phyloP scores from a whole-genome alignment of 2,329 filamentous ascomycete genomes.

The Cercospora sp. region DNA sequence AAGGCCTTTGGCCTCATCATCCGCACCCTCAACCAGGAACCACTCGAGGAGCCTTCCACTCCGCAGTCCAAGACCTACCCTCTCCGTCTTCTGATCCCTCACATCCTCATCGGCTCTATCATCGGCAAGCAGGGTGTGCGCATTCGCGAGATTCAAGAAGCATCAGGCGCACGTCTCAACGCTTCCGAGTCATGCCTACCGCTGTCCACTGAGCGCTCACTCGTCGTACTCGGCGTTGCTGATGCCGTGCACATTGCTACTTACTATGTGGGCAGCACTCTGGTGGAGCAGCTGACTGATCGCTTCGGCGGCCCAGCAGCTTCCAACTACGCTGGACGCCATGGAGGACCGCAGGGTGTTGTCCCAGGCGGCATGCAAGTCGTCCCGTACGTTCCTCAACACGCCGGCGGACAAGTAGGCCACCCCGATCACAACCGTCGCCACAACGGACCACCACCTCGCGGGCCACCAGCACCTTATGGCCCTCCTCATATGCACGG shows the following conservation, averaged over 20 bases:
- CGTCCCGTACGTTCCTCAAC: constrained; percentile 94
- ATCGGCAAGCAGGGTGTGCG: constrained; percentile 95
- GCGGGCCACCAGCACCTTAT: constrained; percentile 59
- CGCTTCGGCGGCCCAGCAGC: constrained; percentile 93
- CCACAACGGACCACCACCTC: constrained; percentile 69
- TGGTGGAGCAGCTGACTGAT: constrained; percentile 95
- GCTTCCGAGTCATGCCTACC: constrained; percentile 94
- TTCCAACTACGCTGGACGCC: constrained; percentile 95
- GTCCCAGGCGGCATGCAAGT: constrained; percentile 98
- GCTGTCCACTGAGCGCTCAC: constrained; percentile 92
- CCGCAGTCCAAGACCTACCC: constrained; percentile 97
- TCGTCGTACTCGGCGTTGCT: constrained; percentile 95
- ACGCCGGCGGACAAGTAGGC: constrained; percentile 87
- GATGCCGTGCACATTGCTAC: constrained; percentile 98
- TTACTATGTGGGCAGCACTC: constrained; percentile 97
- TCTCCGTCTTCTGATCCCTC: constrained; percentile 88
- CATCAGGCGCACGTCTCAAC: constrained; percentile 92
- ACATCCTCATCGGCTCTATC: constrained; percentile 96
- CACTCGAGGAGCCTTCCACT: constrained; percentile 81
- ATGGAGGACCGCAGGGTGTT: constrained; percentile 86
- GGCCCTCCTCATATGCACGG: constrained; percentile 65
- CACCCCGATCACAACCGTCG: constrained; percentile 78
- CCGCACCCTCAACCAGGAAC: constrained; percentile 95
- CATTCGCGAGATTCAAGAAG: constrained; percentile 97
- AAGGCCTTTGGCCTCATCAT: constrained; percentile 99